phyloP scores from a whole-genome alignment of 129 eudicot species.

The Centrapalus pauciflorus region DNA sequence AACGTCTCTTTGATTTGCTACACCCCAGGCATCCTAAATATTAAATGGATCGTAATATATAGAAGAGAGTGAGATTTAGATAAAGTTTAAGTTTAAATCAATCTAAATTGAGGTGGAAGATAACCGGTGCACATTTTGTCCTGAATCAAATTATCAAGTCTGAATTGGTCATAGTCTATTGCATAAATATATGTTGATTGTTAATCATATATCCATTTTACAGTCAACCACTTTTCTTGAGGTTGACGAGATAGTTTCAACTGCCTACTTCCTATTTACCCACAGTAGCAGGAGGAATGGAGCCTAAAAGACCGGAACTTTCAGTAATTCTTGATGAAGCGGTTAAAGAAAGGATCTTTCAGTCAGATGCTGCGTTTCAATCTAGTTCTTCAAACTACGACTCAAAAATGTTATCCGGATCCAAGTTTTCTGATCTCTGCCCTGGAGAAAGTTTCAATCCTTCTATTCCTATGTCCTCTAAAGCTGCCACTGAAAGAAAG shows the following conservation, averaged over 20 bases:
- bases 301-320: slow-evolving; percentile 18
- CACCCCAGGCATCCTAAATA: not conserved
- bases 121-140: not conserved
- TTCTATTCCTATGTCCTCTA: not conserved
- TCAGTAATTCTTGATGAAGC: slow-evolving; percentile 25
- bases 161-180: not conserved
- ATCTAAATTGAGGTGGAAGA: not conserved
- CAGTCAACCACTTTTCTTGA: not conserved
- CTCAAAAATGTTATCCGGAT: slow-evolving; percentile 8
- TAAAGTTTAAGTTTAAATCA: not conserved
- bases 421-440: slow-evolving; percentile 13
- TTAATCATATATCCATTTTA: not conserved
- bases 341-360: slow-evolving; percentile 23
- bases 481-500: slow-evolving; percentile 26
- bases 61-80: not conserved
- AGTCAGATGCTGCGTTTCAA: slow-evolving; percentile 25
- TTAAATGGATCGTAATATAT: not conserved
- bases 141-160: slow-evolving; percentile 4
- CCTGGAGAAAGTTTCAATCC: slow-evolving; percentile 15
- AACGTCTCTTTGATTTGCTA: not conserved
- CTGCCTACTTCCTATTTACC: slow-evolving; percentile 1
- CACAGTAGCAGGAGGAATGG: slow-evolving; percentile 32
- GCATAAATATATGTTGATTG: not conserved
- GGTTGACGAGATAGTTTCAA: not conserved
- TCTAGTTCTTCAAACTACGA: slow-evolving; percentile 31